A percentile compares a stretch with the other conserved stretches of the same genome.
Conservation (phyloP, 176 grass and related monocot species). For the Luzula sylvatica region DNA sequence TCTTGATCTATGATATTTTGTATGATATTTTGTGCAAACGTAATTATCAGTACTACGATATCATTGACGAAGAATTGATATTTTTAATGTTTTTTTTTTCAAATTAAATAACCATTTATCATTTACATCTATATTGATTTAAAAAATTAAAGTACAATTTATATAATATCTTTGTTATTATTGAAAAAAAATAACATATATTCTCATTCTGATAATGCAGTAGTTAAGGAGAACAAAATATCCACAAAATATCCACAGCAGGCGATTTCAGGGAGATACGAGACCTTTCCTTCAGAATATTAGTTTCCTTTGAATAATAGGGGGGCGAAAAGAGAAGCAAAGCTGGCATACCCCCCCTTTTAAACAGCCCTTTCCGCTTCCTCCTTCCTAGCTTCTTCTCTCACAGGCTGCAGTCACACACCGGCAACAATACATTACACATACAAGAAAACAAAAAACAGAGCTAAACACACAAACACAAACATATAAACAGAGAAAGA, state of each 20-base stretch:
- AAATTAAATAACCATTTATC: no score
- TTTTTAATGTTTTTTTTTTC: no score
- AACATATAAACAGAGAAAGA: not conserved
- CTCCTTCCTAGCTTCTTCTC: not conserved
- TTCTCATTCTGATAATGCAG: not conserved
- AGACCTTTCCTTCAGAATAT: not conserved
- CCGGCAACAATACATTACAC: not conserved
- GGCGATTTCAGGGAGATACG: not conserved
- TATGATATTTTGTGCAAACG: no score
- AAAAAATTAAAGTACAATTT: no score
- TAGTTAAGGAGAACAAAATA: not conserved
- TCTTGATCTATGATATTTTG: no score
- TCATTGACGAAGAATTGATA: no score
- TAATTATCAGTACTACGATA: no score
- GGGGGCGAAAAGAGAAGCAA: conserved; percentile 8
- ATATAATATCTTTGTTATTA: no score
- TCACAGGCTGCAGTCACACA: not conserved
- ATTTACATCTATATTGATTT: no score
- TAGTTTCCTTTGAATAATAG: not conserved
- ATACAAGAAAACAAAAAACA: conserved; percentile 15
- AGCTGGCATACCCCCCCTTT: conserved; percentile 38
- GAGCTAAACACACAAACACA: not conserved
- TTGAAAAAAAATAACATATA: no score
- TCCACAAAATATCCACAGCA: no score
- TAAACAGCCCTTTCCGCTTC: conserved; percentile 14